A percentile compares a stretch with the other conserved stretches of the same genome.
phyloP scores from a whole-genome alignment of 2,329 filamentous ascomycete species.

The Pestalotiopsis sp. region DNA sequence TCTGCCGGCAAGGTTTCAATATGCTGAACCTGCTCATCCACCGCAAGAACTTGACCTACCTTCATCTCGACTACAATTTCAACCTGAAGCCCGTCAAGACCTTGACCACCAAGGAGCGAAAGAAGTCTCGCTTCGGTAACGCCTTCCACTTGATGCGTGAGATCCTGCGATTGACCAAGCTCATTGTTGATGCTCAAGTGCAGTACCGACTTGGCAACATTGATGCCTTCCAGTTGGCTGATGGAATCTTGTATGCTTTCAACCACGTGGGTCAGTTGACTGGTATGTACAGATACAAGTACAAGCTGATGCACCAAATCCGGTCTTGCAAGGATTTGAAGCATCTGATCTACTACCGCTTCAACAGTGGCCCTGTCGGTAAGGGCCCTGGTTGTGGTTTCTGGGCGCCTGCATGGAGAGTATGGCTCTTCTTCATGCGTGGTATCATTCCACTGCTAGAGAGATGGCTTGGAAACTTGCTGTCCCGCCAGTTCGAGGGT shows the following conservation, averaged over 20 bases:
- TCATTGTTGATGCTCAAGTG: slow-evolving; percentile 98
- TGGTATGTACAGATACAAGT: slow-evolving; percentile 99
- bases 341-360: slow-evolving; percentile 98
- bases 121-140: slow-evolving; percentile 99
- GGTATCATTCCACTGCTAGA: slow-evolving; percentile 96
- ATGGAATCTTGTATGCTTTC: slow-evolving; percentile 98
- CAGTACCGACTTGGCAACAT: slow-evolving; percentile 98
- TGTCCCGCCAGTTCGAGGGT: slow-evolving; percentile 97
- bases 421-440: slow-evolving; percentile 99
- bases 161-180: slow-evolving; percentile 91
- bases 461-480: slow-evolving; percentile 93
- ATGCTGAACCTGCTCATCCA: slow-evolving; percentile 98
- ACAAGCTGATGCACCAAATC: slow-evolving; percentile 99
- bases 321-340: slow-evolving; percentile 98
- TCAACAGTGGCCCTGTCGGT: slow-evolving; percentile 94
- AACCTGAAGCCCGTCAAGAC: slow-evolving; percentile 99
- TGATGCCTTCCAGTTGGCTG: slow-evolving; percentile 96
- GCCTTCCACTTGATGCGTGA: slow-evolving; percentile 99
- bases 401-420: slow-evolving; percentile 98
- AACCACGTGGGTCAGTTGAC: slow-evolving; percentile 98
- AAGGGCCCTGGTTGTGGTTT: slow-evolving; percentile 98
- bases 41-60: slow-evolving; percentile 95
- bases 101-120: slow-evolving; percentile 95
- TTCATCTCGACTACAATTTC: slow-evolving; percentile 99
- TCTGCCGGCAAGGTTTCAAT: slow-evolving; percentile 97